Conservation (phyloP, 768 basidiomycete genomes). For the Cystobasidium ongulense region DNA sequence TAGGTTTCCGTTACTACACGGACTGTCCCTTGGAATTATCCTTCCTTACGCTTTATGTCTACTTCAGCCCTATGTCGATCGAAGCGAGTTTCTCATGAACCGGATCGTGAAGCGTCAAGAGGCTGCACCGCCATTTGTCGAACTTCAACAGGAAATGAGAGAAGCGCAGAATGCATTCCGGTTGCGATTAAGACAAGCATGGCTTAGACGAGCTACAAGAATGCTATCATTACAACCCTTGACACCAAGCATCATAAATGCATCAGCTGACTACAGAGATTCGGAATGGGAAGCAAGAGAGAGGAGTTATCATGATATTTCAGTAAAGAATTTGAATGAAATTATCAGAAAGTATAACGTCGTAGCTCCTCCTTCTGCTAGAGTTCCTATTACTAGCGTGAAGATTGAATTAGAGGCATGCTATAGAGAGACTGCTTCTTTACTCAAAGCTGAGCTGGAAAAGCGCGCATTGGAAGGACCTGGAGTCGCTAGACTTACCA, state of each 20-base stretch:
- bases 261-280: slow-evolving; percentile 14
- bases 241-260: slow-evolving; percentile 21
- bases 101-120: slow-evolving; percentile 33
- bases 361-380: slow-evolving; percentile 25
- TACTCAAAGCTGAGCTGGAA: slow-evolving; percentile 8
- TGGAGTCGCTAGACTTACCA: neutral
- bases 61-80: slow-evolving; percentile 30
- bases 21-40: too few species aligned
- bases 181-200: neutral
- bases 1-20: neutral
- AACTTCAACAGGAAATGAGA: slow-evolving; percentile 30
- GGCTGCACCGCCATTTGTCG: slow-evolving; percentile 35
- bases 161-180: slow-evolving; percentile 18
- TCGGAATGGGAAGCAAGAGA: slow-evolving; percentile 30
- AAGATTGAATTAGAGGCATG: slow-evolving; percentile 4
- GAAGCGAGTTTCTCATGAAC: slow-evolving; percentile 31
- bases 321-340: slow-evolving; percentile 20
- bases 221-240: slow-evolving; percentile 28
- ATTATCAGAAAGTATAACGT: slow-evolving; percentile 29
- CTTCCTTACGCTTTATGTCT: neutral
- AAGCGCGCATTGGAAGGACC: neutral
- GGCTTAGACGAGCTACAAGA: slow-evolving; percentile 31
- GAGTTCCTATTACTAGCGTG: neutral
- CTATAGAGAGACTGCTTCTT: neutral
- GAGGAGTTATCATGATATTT: slow-evolving; percentile 25